Conservation (phyloP, 768 basidiomycete genomes). For the Baorangia bicolor region DNA sequence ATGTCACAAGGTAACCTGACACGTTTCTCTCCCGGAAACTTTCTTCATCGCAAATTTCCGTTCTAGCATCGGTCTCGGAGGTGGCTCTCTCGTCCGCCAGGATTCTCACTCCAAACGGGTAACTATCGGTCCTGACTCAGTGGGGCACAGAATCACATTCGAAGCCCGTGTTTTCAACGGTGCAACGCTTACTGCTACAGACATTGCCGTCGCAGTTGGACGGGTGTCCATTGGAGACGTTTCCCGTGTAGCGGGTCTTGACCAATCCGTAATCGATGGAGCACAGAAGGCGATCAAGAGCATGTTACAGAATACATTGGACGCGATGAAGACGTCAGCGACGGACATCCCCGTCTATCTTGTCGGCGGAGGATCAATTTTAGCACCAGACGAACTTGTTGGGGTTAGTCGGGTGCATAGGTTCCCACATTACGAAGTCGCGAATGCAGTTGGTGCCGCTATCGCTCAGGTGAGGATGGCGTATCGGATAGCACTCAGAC, state of each 20-base stretch:
- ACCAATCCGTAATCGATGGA: slow-evolving; percentile 28
- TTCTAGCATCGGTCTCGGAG: slow-evolving; percentile 58
- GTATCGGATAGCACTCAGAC: background rate
- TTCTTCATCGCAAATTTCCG: slow-evolving; percentile 1
- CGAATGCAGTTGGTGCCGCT: slow-evolving; percentile 62
- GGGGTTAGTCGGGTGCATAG: slow-evolving; percentile 53
- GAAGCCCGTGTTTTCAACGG: slow-evolving; percentile 60
- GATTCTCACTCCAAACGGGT: slow-evolving; percentile 37
- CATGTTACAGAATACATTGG: slow-evolving; percentile 48
- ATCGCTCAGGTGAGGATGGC: slow-evolving; percentile 35
- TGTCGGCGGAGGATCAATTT: slow-evolving; percentile 65
- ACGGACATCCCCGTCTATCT: slow-evolving; percentile 57
- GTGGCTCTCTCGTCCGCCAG: slow-evolving; percentile 53
- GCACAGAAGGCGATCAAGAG: slow-evolving; percentile 43
- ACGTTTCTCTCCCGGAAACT: background rate
- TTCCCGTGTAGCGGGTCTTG: slow-evolving; percentile 23
- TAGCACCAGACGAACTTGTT: slow-evolving; percentile 48
- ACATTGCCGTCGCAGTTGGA: slow-evolving; percentile 48
- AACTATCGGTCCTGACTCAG: slow-evolving; percentile 63
- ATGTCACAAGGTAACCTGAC: slow-evolving; percentile 39
- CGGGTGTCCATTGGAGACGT: slow-evolving; percentile 31
- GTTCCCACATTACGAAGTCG: slow-evolving; percentile 52
- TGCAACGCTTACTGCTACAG: slow-evolving; percentile 55
- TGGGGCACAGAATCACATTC: slow-evolving; percentile 51
- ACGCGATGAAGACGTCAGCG: slow-evolving; percentile 64